Evolutionary conservation across 148 eudicot genomes (phyloP).

Genomic region (Rhododendron molle): DNA sequence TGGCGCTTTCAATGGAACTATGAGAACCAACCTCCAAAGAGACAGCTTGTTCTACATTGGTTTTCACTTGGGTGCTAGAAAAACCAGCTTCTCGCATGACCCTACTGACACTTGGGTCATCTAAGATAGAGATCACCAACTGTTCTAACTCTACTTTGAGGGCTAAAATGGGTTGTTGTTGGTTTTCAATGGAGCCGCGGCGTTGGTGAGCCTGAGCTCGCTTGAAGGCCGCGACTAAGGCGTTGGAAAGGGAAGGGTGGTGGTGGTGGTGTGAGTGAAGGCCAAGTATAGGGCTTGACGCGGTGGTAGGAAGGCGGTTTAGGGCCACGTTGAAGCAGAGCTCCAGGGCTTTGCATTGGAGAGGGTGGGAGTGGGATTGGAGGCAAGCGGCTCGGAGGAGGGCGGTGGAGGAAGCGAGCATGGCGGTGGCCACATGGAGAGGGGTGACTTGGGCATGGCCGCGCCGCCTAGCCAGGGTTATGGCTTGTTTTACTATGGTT

Average conservation of each 20-base stretch:
- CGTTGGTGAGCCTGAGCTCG: slow-evolving; percentile 92
- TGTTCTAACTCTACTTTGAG: slow-evolving; percentile 82
- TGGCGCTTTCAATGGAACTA: slow-evolving; percentile 19
- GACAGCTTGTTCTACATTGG: slow-evolving; percentile 60
- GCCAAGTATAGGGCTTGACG: slow-evolving; percentile 38
- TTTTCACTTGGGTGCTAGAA: slow-evolving; percentile 72
- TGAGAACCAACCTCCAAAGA: slow-evolving; percentile 36
- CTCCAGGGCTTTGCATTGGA: slow-evolving; percentile 39
- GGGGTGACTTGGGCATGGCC: slow-evolving; percentile 95
- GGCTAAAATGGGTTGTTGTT: slow-evolving; percentile 77
- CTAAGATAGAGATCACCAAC: slow-evolving; percentile 69
- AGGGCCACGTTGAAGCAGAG: slow-evolving; percentile 40
- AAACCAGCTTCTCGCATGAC: slow-evolving; percentile 95
- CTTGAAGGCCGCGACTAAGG: slow-evolving; percentile 69
- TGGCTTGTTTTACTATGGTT: slow-evolving; percentile 67
- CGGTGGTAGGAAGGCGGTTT: slow-evolving; percentile 47
- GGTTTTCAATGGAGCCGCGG: slow-evolving; percentile 72
- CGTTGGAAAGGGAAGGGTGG: slow-evolving; percentile 51
- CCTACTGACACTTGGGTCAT: slow-evolving; percentile 95
- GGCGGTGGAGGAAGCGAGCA: slow-evolving; percentile 60
- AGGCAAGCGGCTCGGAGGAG: slow-evolving; percentile 54
- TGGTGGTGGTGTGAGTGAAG: slow-evolving; percentile 44
- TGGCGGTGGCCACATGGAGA: slow-evolving; percentile 76
- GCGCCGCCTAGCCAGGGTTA: slow-evolving; percentile 61
- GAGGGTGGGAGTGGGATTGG: slow-evolving; percentile 44